These are phyloP conservation scores for Trichoderma atroviride DNA, from an alignment of 2,329 filamentous ascomycete genomes.

Conservation along the genomic window DNA sequence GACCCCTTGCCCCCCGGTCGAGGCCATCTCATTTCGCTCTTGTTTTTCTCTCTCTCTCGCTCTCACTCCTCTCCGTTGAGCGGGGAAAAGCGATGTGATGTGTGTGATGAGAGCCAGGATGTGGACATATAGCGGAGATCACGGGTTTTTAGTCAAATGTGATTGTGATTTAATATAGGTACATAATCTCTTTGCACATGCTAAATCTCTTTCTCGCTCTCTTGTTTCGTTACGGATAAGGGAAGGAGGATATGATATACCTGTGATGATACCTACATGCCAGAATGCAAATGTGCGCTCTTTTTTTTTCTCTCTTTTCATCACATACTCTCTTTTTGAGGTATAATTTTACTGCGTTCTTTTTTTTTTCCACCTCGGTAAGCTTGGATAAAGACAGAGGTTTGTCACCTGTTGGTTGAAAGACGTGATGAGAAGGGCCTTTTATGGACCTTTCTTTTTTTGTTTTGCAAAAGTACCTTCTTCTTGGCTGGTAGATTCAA, in stretches of 20 bases:
- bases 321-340: background rate
- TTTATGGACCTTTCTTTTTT: background rate
- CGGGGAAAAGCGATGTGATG: slow-evolving; percentile 10
- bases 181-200: background rate
- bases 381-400: background rate
- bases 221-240: background rate
- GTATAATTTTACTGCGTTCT: background rate
- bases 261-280: background rate
- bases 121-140: slow-evolving; percentile 20
- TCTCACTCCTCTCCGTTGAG: background rate
- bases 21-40: slow-evolving; percentile 2
- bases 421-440: background rate
- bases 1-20: background rate
- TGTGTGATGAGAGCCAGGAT: slow-evolving; percentile 20
- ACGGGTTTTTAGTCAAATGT: slow-evolving; percentile 21
- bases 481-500: background rate
- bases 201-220: too few relatives aligned
- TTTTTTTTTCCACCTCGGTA: background rate
- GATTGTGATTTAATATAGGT: slow-evolving; percentile 2
- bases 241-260: background rate
- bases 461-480: background rate
- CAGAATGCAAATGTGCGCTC: background rate
- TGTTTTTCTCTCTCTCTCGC: background rate
- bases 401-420: background rate
- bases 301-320: background rate